Evolutionary conservation across 768 basidiomycete genomes (phyloP).

Genomic region (Gautieria morchelliformis): DNA sequence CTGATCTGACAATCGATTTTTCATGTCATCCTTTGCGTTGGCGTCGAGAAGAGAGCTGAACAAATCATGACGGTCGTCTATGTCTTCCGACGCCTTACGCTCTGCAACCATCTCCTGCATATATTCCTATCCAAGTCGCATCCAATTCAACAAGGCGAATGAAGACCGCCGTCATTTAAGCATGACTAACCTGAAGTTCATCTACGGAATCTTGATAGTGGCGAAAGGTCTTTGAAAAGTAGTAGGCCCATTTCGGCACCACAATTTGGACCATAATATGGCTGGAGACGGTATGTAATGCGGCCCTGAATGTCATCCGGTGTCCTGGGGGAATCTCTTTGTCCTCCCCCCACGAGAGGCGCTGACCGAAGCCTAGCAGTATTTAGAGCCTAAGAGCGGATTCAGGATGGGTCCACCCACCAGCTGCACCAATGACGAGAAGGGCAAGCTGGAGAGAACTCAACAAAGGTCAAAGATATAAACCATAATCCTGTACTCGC

Average conservation of each 20-base stretch:
- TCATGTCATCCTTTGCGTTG: slow-evolving; percentile 28
- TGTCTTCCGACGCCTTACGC: slow-evolving; percentile 23
- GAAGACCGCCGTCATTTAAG: not conserved
- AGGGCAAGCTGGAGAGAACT: slow-evolving; percentile 36
- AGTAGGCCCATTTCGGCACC: slow-evolving; percentile 31
- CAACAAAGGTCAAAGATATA: not conserved
- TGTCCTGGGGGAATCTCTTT: slow-evolving; percentile 33
- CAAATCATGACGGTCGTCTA: slow-evolving; percentile 37
- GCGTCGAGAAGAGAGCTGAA: slow-evolving; percentile 44
- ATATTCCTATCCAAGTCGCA: slow-evolving; percentile 25
- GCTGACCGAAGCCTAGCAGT: slow-evolving; percentile 39
- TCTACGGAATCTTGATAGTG: slow-evolving; percentile 16
- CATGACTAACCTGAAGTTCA: slow-evolving; percentile 19
- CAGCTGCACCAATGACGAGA: slow-evolving; percentile 46
- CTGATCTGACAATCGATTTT: slow-evolving; percentile 28
- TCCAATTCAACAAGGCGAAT: not conserved
- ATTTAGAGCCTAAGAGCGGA: not conserved
- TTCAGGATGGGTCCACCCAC: slow-evolving; percentile 15
- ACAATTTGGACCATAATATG: slow-evolving; percentile 29
- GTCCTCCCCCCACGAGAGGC: slow-evolving; percentile 39
- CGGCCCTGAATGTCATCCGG: slow-evolving; percentile 37
- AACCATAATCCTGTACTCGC: slow-evolving; percentile 21
- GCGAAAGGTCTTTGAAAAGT: slow-evolving; percentile 24
- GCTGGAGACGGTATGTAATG: slow-evolving; percentile 34
- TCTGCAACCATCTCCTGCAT: slow-evolving; percentile 45